Percentiles rank a stretch among this genome's conserved stretches.
phyloP scores from a whole-genome alignment of 805 yeast genomes.

The Wickerhamomyces ciferrii region DNA sequence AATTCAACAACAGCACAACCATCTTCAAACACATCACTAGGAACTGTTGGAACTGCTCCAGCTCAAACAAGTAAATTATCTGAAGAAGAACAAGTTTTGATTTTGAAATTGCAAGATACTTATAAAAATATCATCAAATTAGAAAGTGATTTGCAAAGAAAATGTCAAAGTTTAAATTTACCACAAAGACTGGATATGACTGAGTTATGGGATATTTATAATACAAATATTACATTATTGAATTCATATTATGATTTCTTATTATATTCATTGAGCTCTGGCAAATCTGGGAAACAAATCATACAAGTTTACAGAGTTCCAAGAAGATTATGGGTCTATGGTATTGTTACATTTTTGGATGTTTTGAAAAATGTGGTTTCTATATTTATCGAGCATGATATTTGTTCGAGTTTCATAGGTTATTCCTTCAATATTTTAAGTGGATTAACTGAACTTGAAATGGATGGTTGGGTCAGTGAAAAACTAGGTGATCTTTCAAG shows the following conservation, averaged over 20 bases:
- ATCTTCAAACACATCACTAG: neutral
- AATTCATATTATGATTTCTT: conserved; percentile 72
- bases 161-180: conserved; percentile 55
- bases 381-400: conserved; percentile 71
- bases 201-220: conserved; percentile 68
- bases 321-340: conserved; percentile 81
- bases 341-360: conserved; percentile 75
- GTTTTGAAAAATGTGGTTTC: conserved; percentile 71
- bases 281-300: conserved; percentile 71
- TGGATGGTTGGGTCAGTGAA: conserved; percentile 61
- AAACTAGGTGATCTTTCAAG: conserved; percentile 81
- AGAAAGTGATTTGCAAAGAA: conserved; percentile 66
- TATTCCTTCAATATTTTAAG: conserved; percentile 56
- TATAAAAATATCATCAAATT: conserved; percentile 63
- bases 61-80: conserved; percentile 22
- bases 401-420: conserved; percentile 68
- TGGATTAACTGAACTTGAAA: conserved; percentile 29
- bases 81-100: conserved; percentile 60
- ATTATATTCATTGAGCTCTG: conserved; percentile 66
- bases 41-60: neutral
- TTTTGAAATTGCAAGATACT: conserved; percentile 68
- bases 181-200: conserved; percentile 53
- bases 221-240: conserved; percentile 56
- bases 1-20: neutral
- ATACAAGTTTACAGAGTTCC: conserved; percentile 76